These are phyloP conservation scores for Chlorella vulgaris DNA, from an alignment of 139 green algal genomes.

Conservation along the genomic window DNA sequence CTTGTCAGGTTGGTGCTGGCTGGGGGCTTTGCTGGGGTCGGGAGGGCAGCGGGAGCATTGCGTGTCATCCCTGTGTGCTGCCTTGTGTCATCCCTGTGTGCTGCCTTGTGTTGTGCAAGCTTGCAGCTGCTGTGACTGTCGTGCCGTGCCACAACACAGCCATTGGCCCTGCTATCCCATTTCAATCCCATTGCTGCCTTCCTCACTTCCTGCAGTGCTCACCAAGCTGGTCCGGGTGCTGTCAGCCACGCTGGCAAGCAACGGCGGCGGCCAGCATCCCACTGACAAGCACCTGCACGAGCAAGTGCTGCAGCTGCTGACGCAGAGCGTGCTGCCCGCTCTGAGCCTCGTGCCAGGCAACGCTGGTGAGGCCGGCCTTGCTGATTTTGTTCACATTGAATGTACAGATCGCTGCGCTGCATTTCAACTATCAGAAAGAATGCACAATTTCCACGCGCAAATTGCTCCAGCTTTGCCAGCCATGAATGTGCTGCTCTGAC, in stretches of 20 bases:
- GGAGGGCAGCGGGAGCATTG: no score
- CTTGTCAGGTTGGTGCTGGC: background rate
- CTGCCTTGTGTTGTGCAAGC: background rate
- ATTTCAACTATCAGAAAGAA: no score
- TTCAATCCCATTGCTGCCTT: background rate
- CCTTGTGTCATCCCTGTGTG: no score
- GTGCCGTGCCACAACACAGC: background rate
- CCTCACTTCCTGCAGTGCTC: conserved; percentile 14
- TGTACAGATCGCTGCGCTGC: no score
- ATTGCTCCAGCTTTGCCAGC: background rate
- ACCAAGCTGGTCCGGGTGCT: conserved; percentile 17
- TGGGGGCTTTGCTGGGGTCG: background rate
- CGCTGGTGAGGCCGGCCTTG: background rate
- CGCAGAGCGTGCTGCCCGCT: conserved; percentile 64
- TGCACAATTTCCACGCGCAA: no score
- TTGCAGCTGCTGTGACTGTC: no score
- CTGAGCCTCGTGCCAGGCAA: conserved; percentile 55
- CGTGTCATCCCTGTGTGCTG: no score
- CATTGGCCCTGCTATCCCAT: no score
- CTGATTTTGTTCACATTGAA: no score
- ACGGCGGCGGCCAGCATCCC: background rate
- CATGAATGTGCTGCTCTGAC: no score
- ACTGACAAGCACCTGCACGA: conserved; percentile 14
- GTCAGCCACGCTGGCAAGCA: conserved; percentile 1
- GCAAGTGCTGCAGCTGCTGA: conserved; percentile 56